Base-by-base conservation (phyloP, 225 moss, liverwort and hornwort genomes). In the Bryum argenteum region DNA sequence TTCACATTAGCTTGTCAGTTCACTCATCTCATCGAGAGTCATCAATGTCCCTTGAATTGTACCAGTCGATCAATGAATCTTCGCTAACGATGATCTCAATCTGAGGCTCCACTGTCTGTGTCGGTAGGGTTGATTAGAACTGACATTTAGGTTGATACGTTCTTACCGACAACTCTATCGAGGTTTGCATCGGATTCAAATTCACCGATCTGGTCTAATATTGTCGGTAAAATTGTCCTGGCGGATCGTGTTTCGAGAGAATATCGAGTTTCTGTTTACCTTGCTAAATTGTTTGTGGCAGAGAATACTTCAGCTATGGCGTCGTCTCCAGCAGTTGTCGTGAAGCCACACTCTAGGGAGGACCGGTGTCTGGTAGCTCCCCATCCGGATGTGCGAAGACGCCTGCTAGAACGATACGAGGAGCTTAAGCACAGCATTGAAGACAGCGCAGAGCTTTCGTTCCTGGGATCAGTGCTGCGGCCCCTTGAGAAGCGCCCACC, bases 311-410 rank as follows among this genome's bases (percentile, higher is more conserved):
- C 20, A 9, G 22, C 21, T 13, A 74, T 74, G 74, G 56, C 69
- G 28, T 39, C 41, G 41, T 57, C 69, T 0, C 43, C 57, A 33
- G 11, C 64, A 2, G 1, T 79, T 3, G 22, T 79, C 5, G 71
- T 71, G 54, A 71, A 66, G 6, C 66, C 71, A 4, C 75, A 80
- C 55, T 15, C 4, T 0, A 13, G 38, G 59, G 74, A 71, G 22
- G 65, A 65, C 22, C 33, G 71, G 12, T 77, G 71, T 52, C 58
- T 77, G 0, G 77, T 71, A 14, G 77, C 77, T 19, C 77, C 71
- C 1, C 20, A 39, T 1, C 71, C 64, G 2, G 40, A n/a, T 8
- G 59, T 77, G 2, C 77, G 71, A 13, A 18, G 16, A 10, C 65
- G 20, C 22, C 58, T 77, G 14, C 50, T 77, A 19, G 40, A 56